phyloP scores from a whole-genome alignment of 2,329 filamentous ascomycete genomes.

The Aureobasidium leucospermi region DNA sequence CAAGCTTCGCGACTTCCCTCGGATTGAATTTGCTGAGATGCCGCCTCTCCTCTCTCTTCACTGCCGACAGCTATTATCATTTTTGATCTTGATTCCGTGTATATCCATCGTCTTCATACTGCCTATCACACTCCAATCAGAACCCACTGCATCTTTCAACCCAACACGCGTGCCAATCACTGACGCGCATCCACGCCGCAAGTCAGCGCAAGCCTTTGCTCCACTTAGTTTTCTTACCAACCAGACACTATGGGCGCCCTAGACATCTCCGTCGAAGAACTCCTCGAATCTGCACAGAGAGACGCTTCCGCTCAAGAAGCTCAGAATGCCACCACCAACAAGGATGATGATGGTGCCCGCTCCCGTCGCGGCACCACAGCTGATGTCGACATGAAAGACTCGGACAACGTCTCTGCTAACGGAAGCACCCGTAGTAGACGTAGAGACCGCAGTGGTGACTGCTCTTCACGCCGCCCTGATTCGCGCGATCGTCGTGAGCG shows the following conservation, averaged over 20 bases:
- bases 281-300: conserved; percentile 60
- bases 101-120: neutral
- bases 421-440: conserved; percentile 28
- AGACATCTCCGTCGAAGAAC: conserved; percentile 60
- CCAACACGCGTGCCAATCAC: neutral
- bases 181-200: neutral
- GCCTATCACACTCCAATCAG: neutral
- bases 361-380: neutral
- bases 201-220: conserved; percentile 5
- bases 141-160: neutral
- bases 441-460: conserved; percentile 21
- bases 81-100: neutral
- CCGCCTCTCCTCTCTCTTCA: neutral
- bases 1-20: neutral
- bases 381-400: conserved; percentile 11
- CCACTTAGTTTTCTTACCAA: neutral
- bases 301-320: conserved; percentile 34
- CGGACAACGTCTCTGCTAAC: conserved; percentile 32
- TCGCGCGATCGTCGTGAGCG: conserved; percentile 18
- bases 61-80: neutral
- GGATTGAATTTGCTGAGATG: neutral
- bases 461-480: conserved; percentile 12
- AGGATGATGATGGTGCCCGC: conserved; percentile 27
- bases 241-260: conserved; percentile 16
- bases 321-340: conserved; percentile 47